Conservation (phyloP, 2,329 filamentous ascomycete genomes). For the Neofusicoccum umdonicola region DNA sequence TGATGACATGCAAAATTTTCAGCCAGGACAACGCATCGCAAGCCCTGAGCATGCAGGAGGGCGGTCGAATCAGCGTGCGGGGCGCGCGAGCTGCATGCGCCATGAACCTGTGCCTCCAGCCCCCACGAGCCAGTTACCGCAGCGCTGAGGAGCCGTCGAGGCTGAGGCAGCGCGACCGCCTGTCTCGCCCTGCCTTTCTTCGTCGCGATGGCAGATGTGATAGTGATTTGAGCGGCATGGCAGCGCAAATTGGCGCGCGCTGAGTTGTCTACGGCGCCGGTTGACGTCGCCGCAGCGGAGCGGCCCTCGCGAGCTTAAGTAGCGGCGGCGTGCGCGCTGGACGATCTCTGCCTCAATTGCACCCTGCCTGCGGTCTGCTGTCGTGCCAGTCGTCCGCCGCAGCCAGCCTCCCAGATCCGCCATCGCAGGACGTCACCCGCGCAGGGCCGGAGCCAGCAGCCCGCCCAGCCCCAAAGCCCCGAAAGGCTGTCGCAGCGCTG, state of each 20-base stretch:
- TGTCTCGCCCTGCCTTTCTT: constrained; percentile 13
- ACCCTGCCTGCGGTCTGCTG: too few species aligned
- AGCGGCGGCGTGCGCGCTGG: constrained; percentile 4
- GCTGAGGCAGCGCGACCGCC: constrained; percentile 1
- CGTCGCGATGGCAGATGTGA: constrained; percentile 5
- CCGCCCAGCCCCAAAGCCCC: neutral
- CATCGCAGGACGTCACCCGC: neutral
- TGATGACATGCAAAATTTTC: constrained; percentile 12
- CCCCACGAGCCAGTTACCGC: constrained; percentile 3
- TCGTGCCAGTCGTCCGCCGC: neutral
- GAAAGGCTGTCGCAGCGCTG: neutral
- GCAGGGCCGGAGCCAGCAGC: neutral
- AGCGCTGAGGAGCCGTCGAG: constrained; percentile 1
- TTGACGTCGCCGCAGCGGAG: neutral
- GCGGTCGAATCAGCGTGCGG: constrained; percentile 2
- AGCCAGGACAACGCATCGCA: constrained; percentile 12
- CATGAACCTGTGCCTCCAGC: constrained; percentile 8
- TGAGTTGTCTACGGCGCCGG: neutral
- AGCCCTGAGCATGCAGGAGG: constrained; percentile 14
- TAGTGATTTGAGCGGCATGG: constrained; percentile 10
- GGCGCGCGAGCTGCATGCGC: neutral
- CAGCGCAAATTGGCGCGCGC: neutral
- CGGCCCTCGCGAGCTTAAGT: constrained; percentile 1
- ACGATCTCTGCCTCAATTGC: constrained; percentile 9
- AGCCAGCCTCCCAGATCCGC: constrained; percentile 1